Evolutionary conservation across 495 filamentous ascomycete species (phyloP), one percentile per base, ranked within the genome.

Genomic region (Rusavskia elegans): DNA sequence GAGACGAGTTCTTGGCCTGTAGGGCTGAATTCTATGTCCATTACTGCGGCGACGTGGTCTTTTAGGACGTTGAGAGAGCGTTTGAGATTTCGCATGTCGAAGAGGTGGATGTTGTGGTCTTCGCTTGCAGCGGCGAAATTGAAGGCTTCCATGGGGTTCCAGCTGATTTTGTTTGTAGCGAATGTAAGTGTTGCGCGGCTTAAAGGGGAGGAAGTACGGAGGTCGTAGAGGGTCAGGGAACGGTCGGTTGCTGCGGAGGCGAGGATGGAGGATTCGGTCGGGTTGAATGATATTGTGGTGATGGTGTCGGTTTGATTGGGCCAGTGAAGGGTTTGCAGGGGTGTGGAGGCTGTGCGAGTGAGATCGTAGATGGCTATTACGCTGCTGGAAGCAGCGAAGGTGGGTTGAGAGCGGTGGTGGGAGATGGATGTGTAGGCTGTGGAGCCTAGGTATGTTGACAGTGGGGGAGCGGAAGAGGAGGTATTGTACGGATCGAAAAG

Each of bases 61-160:
- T 92, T 93, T 16, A 92, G 76, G n/a, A 96, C 81, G 61, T 97
- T 97, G 45, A 89, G 64, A 3, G 88, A 85, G 48, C 87, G 80
- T 52, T 81, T 72, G 63, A 89, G 78, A 58, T 87, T 87, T 53
- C 87, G 74, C 83, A 88, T 89, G 66, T 95, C 87, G 61, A 92
- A 93, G 20, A 90, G 73, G 63, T 89, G 83, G 50, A 76, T 72
- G 66, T 87, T 87, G 61, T 87, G 83, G 52, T 87, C 83, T 68
- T 87, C 87, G 55, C 78, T 84, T 3, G 82, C 88, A 23, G 86
- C 80, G 16, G 83, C 85, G 61, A 94, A 86, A 62, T 94, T 95
- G 73, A 93, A 89, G 7, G 88, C 81, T 66, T 94, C 89, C 82
- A 95, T 89, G 0, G 90, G 92, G 62, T 97, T 97, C 87, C 90